Conservation (phyloP, 2,329 filamentous ascomycete species). For the Beauveria varroae region DNA sequence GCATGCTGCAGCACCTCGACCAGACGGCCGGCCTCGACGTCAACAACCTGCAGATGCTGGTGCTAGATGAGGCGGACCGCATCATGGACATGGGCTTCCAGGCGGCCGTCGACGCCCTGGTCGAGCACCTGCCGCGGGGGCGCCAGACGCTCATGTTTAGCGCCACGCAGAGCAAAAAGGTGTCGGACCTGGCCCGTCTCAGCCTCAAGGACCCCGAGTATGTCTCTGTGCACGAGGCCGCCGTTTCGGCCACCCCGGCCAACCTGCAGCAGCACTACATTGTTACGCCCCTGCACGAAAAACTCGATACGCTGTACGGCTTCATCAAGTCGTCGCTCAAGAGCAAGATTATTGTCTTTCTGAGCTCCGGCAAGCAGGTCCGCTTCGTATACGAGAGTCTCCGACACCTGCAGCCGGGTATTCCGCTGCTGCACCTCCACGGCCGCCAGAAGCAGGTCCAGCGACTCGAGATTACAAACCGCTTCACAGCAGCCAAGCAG, state of each 20-base stretch:
- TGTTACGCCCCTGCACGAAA: slow-evolving; percentile 74
- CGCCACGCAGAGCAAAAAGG: slow-evolving; percentile 89
- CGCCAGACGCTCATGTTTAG: slow-evolving; percentile 93
- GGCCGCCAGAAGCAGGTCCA: slow-evolving; percentile 89
- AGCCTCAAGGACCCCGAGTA: slow-evolving; percentile 90
- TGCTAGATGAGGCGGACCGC: slow-evolving; percentile 91
- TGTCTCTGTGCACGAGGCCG: slow-evolving; percentile 83
- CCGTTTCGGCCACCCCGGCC: slow-evolving; percentile 70
- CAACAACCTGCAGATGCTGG: slow-evolving; percentile 84
- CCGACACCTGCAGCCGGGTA: slow-evolving; percentile 86
- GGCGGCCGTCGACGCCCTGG: slow-evolving; percentile 78
- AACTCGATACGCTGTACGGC: slow-evolving; percentile 85
- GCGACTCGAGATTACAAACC: slow-evolving; percentile 76
- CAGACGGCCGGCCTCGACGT: slow-evolving; percentile 87
- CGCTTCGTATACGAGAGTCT: slow-evolving; percentile 93
- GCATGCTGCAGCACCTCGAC: slow-evolving; percentile 92
- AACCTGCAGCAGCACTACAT: slow-evolving; percentile 89
- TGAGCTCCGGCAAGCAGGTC: slow-evolving; percentile 94
- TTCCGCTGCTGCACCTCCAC: slow-evolving; percentile 85
- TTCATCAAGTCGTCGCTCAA: slow-evolving; percentile 90
- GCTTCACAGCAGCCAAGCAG: slow-evolving; percentile 73
- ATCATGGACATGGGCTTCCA: slow-evolving; percentile 99
- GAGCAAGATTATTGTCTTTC: slow-evolving; percentile 89
- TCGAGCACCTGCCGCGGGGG: slow-evolving; percentile 79
- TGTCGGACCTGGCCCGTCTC: slow-evolving; percentile 83